These are phyloP conservation scores for Suhomyces prunicola DNA, from an alignment of 805 yeast species.

Conservation along the genomic window DNA sequence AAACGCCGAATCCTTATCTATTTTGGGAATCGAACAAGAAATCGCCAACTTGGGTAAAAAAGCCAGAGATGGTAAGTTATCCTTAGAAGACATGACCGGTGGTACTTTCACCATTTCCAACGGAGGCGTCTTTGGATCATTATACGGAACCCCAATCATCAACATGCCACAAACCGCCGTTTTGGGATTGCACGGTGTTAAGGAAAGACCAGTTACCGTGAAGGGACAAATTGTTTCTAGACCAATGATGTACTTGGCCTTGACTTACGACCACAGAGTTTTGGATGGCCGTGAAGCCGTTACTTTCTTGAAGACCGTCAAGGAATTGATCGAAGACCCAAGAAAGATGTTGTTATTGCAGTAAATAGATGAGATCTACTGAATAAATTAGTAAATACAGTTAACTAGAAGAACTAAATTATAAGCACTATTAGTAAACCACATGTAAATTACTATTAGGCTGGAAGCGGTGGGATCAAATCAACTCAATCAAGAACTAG, in stretches of 20 bases:
- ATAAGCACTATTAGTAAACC: too few relatives aligned
- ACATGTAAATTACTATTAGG: too few relatives aligned
- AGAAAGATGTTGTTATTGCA: constrained; percentile 79
- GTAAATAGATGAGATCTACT: constrained; percentile 3
- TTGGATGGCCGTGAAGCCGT: constrained; percentile 99
- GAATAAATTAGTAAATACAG: neutral
- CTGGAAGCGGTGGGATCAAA: too few relatives aligned
- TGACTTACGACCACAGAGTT: constrained; percentile 97
- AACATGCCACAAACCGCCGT: constrained; percentile 98
- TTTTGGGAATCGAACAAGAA: constrained; percentile 86
- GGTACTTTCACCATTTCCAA: constrained; percentile 98
- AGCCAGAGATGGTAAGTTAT: constrained; percentile 96
- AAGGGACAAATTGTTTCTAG: constrained; percentile 94
- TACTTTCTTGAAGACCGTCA: constrained; percentile 90
- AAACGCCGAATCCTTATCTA: constrained; percentile 88
- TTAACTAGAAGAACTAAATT: too few relatives aligned
- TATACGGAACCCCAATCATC: constrained; percentile 97
- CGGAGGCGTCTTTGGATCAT: constrained; percentile 98
- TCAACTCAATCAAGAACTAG: too few relatives aligned
- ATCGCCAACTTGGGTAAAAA: constrained; percentile 77
- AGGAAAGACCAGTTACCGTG: constrained; percentile 95
- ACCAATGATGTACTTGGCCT: constrained; percentile 99
- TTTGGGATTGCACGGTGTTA: constrained; percentile 94
- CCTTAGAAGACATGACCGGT: constrained; percentile 98
- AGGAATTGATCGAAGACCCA: constrained; percentile 98